Conservation (phyloP, 495 filamentous ascomycete species). For the Stereocaulon alpinum region DNA sequence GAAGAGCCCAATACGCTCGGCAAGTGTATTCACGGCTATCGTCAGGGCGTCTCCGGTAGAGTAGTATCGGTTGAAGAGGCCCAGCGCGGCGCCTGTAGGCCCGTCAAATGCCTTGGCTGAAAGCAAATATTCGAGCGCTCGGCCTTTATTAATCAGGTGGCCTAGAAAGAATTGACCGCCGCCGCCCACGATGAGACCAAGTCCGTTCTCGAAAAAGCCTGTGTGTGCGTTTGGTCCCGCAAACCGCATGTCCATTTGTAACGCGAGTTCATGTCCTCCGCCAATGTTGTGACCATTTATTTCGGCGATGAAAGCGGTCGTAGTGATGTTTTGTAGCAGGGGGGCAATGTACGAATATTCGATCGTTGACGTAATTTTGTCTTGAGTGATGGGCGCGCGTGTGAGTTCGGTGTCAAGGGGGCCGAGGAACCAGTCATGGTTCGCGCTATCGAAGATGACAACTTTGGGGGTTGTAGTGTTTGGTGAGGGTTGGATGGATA, state of each 20-base stretch:
- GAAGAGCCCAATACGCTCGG: conserved; percentile 5
- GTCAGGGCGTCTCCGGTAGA: not conserved
- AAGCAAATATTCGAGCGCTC: conserved; percentile 11
- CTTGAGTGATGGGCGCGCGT: not conserved
- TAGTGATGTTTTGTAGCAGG: conserved; percentile 11
- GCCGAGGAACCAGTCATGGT: conserved; percentile 22
- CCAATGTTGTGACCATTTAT: conserved; percentile 23
- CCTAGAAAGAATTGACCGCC: conserved; percentile 6
- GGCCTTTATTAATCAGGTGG: conserved; percentile 5
- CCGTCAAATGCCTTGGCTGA: not conserved
- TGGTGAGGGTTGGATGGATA: conserved; percentile 3
- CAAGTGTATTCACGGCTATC: conserved; percentile 3
- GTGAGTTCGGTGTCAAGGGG: conserved; percentile 4
- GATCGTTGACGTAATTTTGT: not conserved
- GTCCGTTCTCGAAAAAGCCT: conserved; percentile 16
- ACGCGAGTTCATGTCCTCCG: conserved; percentile 20
- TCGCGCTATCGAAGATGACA: conserved; percentile 21
- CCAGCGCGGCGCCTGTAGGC: not conserved
- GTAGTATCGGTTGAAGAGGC: conserved; percentile 8
- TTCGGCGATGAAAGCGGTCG: conserved; percentile 25
- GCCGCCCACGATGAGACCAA: not conserved
- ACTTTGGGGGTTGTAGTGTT: conserved; percentile 20
- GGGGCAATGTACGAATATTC: not conserved
- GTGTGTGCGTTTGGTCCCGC: conserved; percentile 20
- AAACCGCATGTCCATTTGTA: conserved; percentile 26